Percentiles rank a stretch among this genome's conserved stretches.
These are phyloP conservation scores for Madurella fahalii DNA, from an alignment of 2,329 filamentous ascomycete species.

Conservation along the genomic window DNA sequence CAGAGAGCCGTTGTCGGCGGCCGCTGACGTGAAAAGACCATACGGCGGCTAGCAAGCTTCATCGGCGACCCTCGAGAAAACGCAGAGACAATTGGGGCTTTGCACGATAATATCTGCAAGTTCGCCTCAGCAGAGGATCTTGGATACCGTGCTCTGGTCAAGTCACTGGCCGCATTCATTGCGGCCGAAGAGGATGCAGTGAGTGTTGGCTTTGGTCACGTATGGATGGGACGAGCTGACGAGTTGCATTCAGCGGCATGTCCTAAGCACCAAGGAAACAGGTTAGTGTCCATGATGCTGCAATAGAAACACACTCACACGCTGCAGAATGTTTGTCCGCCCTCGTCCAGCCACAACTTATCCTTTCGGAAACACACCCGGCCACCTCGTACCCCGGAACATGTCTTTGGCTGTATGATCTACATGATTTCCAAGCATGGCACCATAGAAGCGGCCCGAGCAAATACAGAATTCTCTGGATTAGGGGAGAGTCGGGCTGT, in stretches of 20 bases:
- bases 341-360: slow-evolving; percentile 13
- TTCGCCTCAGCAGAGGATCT: slow-evolving; percentile 31
- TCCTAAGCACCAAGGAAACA: slow-evolving; percentile 26
- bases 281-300: slow-evolving; percentile 3
- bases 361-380: slow-evolving; percentile 18
- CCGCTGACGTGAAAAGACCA: slow-evolving; percentile 17
- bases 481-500: slow-evolving; percentile 30
- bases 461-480: slow-evolving; percentile 31
- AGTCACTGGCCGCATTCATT: slow-evolving; percentile 22
- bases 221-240: slow-evolving; percentile 2
- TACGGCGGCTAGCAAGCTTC: slow-evolving; percentile 28
- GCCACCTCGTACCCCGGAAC: slow-evolving; percentile 28
- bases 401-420: slow-evolving; percentile 32
- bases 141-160: slow-evolving; percentile 28
- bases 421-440: slow-evolving; percentile 32
- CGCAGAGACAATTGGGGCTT: slow-evolving; percentile 34
- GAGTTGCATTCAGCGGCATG: slow-evolving; percentile 11
- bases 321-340: slow-evolving; percentile 24
- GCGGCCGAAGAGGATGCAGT: slow-evolving; percentile 25
- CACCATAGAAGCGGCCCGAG: slow-evolving; percentile 27
- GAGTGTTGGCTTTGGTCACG: slow-evolving; percentile 1
- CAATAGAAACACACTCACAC: not conserved
- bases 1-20: not conserved
- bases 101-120: slow-evolving; percentile 40
- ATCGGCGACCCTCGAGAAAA: slow-evolving; percentile 31